phyloP scores from a whole-genome alignment of 2,329 filamentous ascomycete genomes.

The Rhinocladiella mackenziei region DNA sequence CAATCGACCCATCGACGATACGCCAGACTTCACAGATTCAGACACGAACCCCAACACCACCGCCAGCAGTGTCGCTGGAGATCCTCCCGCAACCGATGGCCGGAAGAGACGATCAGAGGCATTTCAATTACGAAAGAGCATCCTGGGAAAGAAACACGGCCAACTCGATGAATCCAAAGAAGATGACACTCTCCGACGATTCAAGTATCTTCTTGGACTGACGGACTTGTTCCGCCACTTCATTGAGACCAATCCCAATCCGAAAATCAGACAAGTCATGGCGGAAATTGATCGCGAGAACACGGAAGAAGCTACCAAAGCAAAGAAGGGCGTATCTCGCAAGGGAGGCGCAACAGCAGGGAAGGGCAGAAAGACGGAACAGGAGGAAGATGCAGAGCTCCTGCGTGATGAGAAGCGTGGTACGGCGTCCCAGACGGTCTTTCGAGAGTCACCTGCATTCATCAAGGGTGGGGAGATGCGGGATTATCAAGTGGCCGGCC shows the following conservation, averaged over 20 bases:
- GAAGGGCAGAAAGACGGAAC: conserved; percentile 82
- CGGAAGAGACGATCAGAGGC: conserved; percentile 82
- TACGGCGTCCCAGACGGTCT: conserved; percentile 79
- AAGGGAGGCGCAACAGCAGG: conserved; percentile 76
- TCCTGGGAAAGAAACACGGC: conserved; percentile 93
- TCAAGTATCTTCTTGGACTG: conserved; percentile 88
- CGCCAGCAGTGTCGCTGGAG: conserved; percentile 81
- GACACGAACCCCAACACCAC: conserved; percentile 64
- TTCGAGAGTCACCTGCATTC: conserved; percentile 89
- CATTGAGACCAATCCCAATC: conserved; percentile 95
- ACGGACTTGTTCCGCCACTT: conserved; percentile 98
- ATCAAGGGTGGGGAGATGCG: conserved; percentile 82
- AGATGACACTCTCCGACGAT: conserved; percentile 89
- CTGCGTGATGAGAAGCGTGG: conserved; percentile 82
- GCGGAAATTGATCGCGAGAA: conserved; percentile 92
- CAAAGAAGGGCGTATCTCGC: conserved; percentile 69
- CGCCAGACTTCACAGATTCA: conserved; percentile 63
- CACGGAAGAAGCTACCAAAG: conserved; percentile 62
- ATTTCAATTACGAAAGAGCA: conserved; percentile 82
- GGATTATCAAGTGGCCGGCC: conserved; percentile 90
- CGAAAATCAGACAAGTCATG: conserved; percentile 90
- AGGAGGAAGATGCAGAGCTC: conserved; percentile 92
- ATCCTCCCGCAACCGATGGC: conserved; percentile 64
- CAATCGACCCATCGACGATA: conserved; percentile 50
- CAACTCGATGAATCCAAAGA: conserved; percentile 91